Base-by-base conservation (phyloP, 139 green algal genomes). In the Chlamydomonas sp. region DNA sequence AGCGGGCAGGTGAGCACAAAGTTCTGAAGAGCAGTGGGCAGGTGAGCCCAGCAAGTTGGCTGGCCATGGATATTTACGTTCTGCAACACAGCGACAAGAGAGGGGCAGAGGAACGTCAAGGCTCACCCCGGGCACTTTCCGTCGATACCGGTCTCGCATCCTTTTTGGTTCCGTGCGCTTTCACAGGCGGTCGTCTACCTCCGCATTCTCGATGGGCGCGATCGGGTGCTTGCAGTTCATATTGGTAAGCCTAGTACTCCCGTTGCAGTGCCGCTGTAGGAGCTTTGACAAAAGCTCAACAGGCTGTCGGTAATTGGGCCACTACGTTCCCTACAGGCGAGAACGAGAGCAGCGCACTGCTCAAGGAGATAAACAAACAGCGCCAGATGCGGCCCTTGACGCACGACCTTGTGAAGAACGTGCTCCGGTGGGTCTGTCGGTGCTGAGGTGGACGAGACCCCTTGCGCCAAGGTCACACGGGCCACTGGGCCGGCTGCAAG, bases 401-500 rank as follows among this genome's bases (percentile, higher is more conserved):
- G 15, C 93, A 95, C 49, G 93, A 95, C 75, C 58, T 94, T 5
- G 89, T 91, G 78, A 95, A 94, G 86, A 92, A 92, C 86, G 87
- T 94, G 10, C 77, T 95, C 5, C 68, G 60, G 83, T 87, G 49
- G 2, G 63, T 77, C 31, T 49, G 31, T 49, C 31, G 31, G 31
- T 49, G 31, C 31, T 49, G 31, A 49, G 31, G 31, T 49, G 31
- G 31, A 49, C 31, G 31, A 49, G 31, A 49, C 31, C 31, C 31
- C 31, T 49, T 49, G 31, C 31, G 31, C 31, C 31, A 49, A 49
- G 31, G 31, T 49, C 31, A 49, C 31, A 49, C 31, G 31, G 31
- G 31, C 31, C 31, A 49, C 31, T 49, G 31, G 31, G 31, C 31
- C 31, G 31, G 31, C 31, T 49, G 31, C 31, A 49, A 49, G 31